phyloP scores from a whole-genome alignment of 192 early-diverging fungal genomes.

The Allomyces arbusculus region DNA sequence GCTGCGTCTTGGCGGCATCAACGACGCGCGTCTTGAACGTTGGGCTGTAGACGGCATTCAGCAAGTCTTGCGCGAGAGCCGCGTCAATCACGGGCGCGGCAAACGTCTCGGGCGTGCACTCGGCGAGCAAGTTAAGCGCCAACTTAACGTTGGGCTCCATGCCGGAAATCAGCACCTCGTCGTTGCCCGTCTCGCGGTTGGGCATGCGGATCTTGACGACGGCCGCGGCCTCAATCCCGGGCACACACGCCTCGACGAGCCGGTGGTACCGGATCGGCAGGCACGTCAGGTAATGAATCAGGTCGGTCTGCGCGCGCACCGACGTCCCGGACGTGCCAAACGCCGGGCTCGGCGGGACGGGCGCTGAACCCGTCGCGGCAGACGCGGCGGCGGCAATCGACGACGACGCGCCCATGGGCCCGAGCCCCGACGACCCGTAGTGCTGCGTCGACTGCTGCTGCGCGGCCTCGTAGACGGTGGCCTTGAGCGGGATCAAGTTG shows the following conservation, averaged over 20 bases:
- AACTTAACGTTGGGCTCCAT: conserved; percentile 26
- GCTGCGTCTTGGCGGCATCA: too few relatives aligned
- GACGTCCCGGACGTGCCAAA: background rate
- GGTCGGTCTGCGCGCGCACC: background rate
- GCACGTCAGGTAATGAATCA: conserved; percentile 18
- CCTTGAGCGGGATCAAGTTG: conserved; percentile 38
- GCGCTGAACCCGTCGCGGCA: background rate
- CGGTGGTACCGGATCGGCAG: conserved; percentile 13
- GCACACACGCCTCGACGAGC: conserved; percentile 11
- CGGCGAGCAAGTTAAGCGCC: conserved; percentile 21
- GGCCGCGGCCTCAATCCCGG: conserved; percentile 22
- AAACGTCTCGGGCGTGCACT: conserved; percentile 14
- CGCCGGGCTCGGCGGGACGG: too few relatives aligned
- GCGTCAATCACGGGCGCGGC: too few relatives aligned
- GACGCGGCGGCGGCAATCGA: background rate
- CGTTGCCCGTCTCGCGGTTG: conserved; percentile 34
- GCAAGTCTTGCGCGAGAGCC: too few relatives aligned
- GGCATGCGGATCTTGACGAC: conserved; percentile 36
- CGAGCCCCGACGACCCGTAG: background rate
- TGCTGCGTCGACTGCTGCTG: conserved; percentile 4
- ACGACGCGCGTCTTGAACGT: too few relatives aligned
- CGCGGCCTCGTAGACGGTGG: conserved; percentile 40
- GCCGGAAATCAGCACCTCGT: conserved; percentile 30
- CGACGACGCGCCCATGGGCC: background rate
- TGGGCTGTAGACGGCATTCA: too few relatives aligned